phyloP scores from a whole-genome alignment of 306 rosid species.

The Herpetospermum pedunculosum region DNA sequence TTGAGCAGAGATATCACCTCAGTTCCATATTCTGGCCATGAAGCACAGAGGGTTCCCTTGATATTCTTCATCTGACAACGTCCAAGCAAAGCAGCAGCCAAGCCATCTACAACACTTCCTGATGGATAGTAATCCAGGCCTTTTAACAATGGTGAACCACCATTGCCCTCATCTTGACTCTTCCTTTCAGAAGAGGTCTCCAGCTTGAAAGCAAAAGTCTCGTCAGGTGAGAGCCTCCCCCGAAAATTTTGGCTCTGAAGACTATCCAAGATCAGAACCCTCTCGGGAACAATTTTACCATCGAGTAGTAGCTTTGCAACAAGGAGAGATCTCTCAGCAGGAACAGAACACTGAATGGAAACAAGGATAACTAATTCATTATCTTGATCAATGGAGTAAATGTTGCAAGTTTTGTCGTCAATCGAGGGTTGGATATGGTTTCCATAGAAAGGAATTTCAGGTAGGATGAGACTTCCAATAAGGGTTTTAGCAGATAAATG shows the following conservation, averaged over 20 bases:
- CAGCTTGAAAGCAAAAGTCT: slow-evolving; percentile 49
- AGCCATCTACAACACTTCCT: slow-evolving; percentile 74
- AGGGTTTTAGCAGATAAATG: slow-evolving; percentile 23
- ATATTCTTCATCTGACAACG: slow-evolving; percentile 45
- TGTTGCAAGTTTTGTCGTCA: slow-evolving; percentile 27
- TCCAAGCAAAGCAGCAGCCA: slow-evolving; percentile 58
- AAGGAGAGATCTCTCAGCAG: slow-evolving; percentile 36
- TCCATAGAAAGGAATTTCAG: slow-evolving; percentile 42
- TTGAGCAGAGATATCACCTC: slow-evolving; percentile 33
- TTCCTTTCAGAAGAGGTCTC: slow-evolving; percentile 49
- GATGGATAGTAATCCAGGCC: slow-evolving; percentile 54
- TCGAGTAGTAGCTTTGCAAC: slow-evolving; percentile 38
- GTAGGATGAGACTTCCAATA: slow-evolving; percentile 54
- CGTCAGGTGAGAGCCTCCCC: slow-evolving; percentile 43
- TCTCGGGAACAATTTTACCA: slow-evolving; percentile 25
- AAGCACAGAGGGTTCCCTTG: slow-evolving; percentile 48
- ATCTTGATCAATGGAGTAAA: slow-evolving; percentile 22
- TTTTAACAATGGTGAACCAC: slow-evolving; percentile 17
- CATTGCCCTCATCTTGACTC: neutral
- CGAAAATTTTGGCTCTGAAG: slow-evolving; percentile 37
- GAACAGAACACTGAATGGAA: slow-evolving; percentile 25
- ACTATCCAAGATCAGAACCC: slow-evolving; percentile 50
- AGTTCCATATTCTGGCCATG: slow-evolving; percentile 67
- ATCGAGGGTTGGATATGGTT: slow-evolving; percentile 32
- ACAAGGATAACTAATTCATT: slow-evolving; percentile 25